Percentiles rank a stretch among this genome's conserved stretches.
Conservation (phyloP, 768 basidiomycete species). For the Lanmaoa rubissima region DNA sequence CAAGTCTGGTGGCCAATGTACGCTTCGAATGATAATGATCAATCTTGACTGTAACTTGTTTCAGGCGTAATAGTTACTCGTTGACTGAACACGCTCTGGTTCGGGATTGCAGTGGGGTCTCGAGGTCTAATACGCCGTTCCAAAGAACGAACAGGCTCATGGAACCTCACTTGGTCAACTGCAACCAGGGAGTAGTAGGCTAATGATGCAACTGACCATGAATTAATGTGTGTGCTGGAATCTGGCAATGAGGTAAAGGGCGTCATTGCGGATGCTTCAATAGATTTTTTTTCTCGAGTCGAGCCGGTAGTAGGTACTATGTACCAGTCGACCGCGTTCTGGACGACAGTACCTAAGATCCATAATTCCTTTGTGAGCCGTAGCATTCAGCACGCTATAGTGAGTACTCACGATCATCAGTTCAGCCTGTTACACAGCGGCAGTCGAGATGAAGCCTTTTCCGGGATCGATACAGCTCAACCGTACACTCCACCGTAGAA, state of each 20-base stretch:
- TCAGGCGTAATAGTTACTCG: not conserved
- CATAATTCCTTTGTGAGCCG: slow-evolving; percentile 8
- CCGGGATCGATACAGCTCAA: too few species aligned
- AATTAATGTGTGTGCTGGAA: not conserved
- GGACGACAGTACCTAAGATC: slow-evolving; percentile 16
- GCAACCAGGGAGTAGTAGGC: not conserved
- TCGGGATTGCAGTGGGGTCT: not conserved
- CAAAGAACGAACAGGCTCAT: not conserved
- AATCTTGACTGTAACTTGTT: not conserved
- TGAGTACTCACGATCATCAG: too few species aligned
- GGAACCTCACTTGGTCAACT: not conserved
- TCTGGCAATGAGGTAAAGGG: slow-evolving; percentile 25
- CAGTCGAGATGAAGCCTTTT: too few species aligned
- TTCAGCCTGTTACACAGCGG: too few species aligned
- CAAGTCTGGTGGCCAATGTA: not conserved
- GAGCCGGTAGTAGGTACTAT: too few species aligned
- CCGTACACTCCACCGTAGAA: too few species aligned
- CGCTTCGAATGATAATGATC: not conserved
- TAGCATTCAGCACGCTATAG: too few species aligned
- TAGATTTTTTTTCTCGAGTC: too few species aligned
- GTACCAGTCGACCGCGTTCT: slow-evolving; percentile 25
- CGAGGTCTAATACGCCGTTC: not conserved
- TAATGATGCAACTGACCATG: slow-evolving; percentile 28
- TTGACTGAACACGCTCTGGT: slow-evolving; percentile 12
- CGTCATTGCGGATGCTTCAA: slow-evolving; percentile 9